Evolutionary conservation across 768 basidiomycete species (phyloP), one percentile per base, ranked within the genome.

Genomic region (Suillus hirtellus): DNA sequence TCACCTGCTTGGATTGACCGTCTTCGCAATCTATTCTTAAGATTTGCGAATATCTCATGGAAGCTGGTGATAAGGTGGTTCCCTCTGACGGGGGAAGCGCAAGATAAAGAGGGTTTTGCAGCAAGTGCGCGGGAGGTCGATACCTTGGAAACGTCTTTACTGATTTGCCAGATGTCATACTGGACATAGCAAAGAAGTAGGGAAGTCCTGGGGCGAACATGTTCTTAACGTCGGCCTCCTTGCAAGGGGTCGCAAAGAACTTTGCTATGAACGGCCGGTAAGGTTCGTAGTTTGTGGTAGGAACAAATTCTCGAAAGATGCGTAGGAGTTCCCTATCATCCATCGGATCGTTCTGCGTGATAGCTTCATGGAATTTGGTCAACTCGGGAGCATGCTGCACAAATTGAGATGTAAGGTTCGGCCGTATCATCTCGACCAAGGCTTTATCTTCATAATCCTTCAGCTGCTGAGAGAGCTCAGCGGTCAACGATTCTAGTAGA

Each of bases 181-280:
- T 71, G 1, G 69, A 69, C 1, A 61, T 43, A 10, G 71, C 69
- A 38, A 72, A 44, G 38, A 65, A 72, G 53, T 54, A 65, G 17
- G 71, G 71, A 17, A 72, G 38, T 0, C 71, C 71, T 4, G 71
- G 69, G 4, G 69, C 66, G 54, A 72, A 72, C 64, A 72, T 67
- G 52, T 72, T 63, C 47, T 63, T 66, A 60, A 69, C 64, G 12
- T 72, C 71, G 5, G 37, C 27, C 19, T 59, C 62, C 34, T 27
- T 21, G 12, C 65, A 24, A 10, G 62, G 58, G 50, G 21, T 59
- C 8, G 46, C 37, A 44, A 63, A 59, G 17, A 72, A 62, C 47
- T 43, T 63, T 52, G 44, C 38, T 53, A 72, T 7, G 19, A 69
- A 72, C 1, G 71, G 71, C 38, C 65, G 64, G 59, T 68, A 71